Evolutionary conservation across 768 basidiomycete genomes (phyloP).

Genomic region (Hericium erinaceus): DNA sequence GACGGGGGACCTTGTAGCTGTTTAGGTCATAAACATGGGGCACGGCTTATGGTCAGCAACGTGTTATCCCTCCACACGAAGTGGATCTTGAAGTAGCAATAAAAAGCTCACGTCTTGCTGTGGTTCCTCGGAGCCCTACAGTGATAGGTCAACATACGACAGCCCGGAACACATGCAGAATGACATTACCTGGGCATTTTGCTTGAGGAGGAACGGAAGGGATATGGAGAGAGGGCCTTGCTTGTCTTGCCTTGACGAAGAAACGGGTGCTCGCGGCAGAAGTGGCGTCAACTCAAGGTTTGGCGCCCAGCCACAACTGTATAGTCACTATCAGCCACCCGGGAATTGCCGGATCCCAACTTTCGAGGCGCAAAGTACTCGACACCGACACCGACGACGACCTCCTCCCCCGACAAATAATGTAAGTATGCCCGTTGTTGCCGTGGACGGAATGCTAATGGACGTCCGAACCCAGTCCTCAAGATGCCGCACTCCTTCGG

Average conservation of each 20-base stretch:
- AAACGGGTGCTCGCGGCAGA: slow-evolving; percentile 14
- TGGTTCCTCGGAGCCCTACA: slow-evolving; percentile 85
- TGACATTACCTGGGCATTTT: slow-evolving; percentile 76
- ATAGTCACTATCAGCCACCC: slow-evolving; percentile 57
- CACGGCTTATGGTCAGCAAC: slow-evolving; percentile 56
- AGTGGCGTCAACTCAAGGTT: slow-evolving; percentile 27
- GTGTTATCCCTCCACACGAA: slow-evolving; percentile 47
- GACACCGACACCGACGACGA: slow-evolving; percentile 37
- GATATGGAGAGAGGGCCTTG: neutral
- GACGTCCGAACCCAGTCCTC: slow-evolving; percentile 32
- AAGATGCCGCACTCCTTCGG: slow-evolving; percentile 99
- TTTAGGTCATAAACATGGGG: slow-evolving; percentile 38
- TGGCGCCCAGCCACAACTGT: slow-evolving; percentile 46
- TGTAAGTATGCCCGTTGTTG: slow-evolving; percentile 29
- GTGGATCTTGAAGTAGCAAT: slow-evolving; percentile 52
- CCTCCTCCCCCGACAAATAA: slow-evolving; percentile 21
- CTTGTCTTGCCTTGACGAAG: neutral
- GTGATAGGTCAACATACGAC: slow-evolving; percentile 25
- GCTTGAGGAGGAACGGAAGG: slow-evolving; percentile 32
- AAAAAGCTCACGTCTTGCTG: slow-evolving; percentile 81
- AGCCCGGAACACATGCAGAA: slow-evolving; percentile 4
- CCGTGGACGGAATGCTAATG: slow-evolving; percentile 3
- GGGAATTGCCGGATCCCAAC: slow-evolving; percentile 38
- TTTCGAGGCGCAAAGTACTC: slow-evolving; percentile 14
- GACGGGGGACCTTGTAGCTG: slow-evolving; percentile 98